Conservation (phyloP, 768 basidiomycete species). For the Candolleomyces aberdarensis region DNA sequence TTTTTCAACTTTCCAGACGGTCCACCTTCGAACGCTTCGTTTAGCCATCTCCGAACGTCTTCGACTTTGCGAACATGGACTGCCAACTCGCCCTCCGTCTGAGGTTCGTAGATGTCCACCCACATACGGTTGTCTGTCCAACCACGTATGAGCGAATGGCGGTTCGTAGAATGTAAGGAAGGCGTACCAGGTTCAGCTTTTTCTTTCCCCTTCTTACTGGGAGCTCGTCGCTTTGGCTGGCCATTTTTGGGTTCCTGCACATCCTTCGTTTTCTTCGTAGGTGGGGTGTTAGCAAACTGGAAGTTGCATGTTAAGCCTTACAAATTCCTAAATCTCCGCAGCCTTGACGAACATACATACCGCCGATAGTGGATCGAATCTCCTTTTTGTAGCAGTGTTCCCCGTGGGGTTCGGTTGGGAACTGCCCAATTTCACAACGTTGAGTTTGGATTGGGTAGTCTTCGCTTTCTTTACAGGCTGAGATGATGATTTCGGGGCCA, state of each 20-base stretch:
- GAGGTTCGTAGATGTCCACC: slow-evolving; percentile 65
- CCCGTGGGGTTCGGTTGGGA: slow-evolving; percentile 4
- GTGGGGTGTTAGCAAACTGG: slow-evolving; percentile 23
- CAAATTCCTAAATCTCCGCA: not conserved
- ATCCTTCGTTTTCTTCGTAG: slow-evolving; percentile 22
- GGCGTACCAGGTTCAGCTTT: not conserved
- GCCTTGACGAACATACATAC: slow-evolving; percentile 14
- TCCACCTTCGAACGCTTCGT: slow-evolving; percentile 68
- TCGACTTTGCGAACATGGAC: slow-evolving; percentile 80
- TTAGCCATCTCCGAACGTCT: slow-evolving; percentile 72
- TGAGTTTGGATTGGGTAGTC: slow-evolving; percentile 4
- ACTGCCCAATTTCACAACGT: slow-evolving; percentile 10
- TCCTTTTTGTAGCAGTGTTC: slow-evolving; percentile 9
- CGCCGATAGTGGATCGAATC: slow-evolving; percentile 32
- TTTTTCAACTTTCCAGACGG: slow-evolving; percentile 61
- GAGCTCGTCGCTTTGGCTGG: slow-evolving; percentile 6
- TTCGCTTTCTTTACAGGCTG: slow-evolving; percentile 8
- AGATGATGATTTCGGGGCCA: slow-evolving; percentile 11
- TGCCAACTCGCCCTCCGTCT: slow-evolving; percentile 64
- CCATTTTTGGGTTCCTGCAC: not conserved
- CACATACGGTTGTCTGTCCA: slow-evolving; percentile 32
- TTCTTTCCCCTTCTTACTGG: not conserved
- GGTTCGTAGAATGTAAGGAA: not conserved
- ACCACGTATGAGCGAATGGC: not conserved
- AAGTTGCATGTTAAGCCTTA: not conserved